Evolutionary conservation across 176 grass and related monocot genomes (phyloP).

Genomic region (Oryza glumipatula): DNA sequence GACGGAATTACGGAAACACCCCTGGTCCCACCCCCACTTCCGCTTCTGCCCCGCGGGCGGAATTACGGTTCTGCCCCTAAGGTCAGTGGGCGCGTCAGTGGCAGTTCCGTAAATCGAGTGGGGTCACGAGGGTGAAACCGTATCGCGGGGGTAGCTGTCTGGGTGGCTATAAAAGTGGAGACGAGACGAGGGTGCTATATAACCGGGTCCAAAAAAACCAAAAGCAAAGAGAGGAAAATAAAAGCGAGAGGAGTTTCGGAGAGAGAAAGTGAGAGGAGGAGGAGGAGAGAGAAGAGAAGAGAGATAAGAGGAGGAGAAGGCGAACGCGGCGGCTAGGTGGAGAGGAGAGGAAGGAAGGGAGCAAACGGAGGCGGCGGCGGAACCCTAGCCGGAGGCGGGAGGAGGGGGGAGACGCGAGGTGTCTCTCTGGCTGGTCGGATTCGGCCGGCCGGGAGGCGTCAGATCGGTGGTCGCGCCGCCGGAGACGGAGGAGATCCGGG

Average conservation of each 20-base stretch:
- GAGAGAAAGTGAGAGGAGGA: conserved; percentile 41
- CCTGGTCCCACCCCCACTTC: not conserved
- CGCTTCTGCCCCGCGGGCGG: not conserved
- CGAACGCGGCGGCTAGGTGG: conserved; percentile 53
- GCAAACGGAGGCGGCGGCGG: conserved; percentile 20
- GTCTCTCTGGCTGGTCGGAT: conserved; percentile 16
- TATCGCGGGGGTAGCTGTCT: not conserved
- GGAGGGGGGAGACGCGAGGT: not conserved
- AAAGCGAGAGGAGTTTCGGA: conserved; percentile 47
- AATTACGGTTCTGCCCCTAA: conserved; percentile 1
- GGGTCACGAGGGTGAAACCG: not conserved
- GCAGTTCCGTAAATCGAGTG: conserved; percentile 4
- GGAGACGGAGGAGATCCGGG: conserved; percentile 64
- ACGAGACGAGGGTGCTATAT: conserved; percentile 44
- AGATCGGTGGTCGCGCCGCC: conserved; percentile 57
- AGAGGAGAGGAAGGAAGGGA: not conserved
- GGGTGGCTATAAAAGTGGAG: conserved; percentile 38
- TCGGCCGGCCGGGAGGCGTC: conserved; percentile 39
- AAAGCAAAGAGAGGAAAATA: conserved; percentile 47
- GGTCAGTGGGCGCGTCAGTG: not conserved
- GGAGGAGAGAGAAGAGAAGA: conserved; percentile 9
- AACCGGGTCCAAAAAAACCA: conserved; percentile 38
- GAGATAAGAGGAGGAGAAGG: conserved; percentile 38
- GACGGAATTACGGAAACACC: conserved; percentile 7
- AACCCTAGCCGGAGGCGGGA: conserved; percentile 53